A percentile compares a stretch with the other conserved stretches of the same genome.
These are phyloP conservation scores for Iberis pinnata DNA, from an alignment of 345 rosid genomes.

Conservation along the genomic window DNA sequence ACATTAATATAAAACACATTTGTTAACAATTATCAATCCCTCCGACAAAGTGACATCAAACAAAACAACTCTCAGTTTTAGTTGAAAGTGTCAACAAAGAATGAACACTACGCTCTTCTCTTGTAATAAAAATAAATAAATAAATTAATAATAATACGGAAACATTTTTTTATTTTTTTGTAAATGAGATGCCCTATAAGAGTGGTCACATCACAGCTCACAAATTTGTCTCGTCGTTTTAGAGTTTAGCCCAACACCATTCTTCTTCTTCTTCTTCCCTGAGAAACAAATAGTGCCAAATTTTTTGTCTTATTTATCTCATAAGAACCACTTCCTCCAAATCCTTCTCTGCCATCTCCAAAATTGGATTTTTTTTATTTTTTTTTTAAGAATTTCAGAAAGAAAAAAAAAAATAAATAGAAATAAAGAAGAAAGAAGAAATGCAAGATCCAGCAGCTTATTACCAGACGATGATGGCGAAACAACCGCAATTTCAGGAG, in stretches of 20 bases:
- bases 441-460: conserved; percentile 34
- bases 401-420: background rate
- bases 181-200: conserved; percentile 22
- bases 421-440: background rate
- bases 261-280: background rate
- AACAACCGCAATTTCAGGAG: conserved; percentile 25
- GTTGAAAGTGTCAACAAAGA: conserved; percentile 23
- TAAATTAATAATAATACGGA: conserved; percentile 3
- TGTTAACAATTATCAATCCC: background rate
- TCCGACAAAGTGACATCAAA: conserved; percentile 31
- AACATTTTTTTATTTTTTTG: conserved; percentile 22
- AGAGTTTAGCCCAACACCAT: conserved; percentile 17
- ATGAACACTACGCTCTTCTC: conserved; percentile 18
- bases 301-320: conserved; percentile 19
- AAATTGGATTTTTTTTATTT: background rate
- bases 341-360: background rate
- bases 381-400: background rate
- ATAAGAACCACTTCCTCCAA: conserved; percentile 1
- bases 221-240: conserved; percentile 25
- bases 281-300: conserved; percentile 8
- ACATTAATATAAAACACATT: no score
- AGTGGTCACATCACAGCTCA: conserved; percentile 25
- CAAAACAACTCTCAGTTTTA: conserved; percentile 22
- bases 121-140: background rate
- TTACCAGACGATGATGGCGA: conserved; percentile 32